phyloP scores from a whole-genome alignment of 2,329 filamentous ascomycete species.

The Sporothrix phasma region DNA sequence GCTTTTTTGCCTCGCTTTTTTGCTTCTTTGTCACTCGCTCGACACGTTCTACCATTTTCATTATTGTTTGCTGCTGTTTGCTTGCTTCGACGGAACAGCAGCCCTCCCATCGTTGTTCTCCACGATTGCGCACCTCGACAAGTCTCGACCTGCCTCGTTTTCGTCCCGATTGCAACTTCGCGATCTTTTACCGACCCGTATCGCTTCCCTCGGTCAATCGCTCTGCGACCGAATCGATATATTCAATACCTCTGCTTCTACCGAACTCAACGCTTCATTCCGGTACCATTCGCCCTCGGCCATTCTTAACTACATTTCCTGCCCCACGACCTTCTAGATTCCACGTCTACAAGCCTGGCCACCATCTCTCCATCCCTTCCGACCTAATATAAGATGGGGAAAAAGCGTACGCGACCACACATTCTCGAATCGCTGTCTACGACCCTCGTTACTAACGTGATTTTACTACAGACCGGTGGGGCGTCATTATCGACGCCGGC shows the following conservation, averaged over 20 bases:
- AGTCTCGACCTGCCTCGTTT: neutral
- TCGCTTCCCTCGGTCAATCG: neutral
- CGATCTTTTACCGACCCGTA: neutral
- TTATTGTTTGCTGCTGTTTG: neutral
- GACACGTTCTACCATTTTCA: neutral
- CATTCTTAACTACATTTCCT: neutral
- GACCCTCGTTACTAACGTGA: neutral
- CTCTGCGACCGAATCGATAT: neutral
- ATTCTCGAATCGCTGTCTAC: no score
- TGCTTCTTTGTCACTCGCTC: slow-evolving; percentile 8
- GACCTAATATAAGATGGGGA: slow-evolving; percentile 10
- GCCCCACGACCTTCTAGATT: neutral
- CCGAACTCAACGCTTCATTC: neutral
- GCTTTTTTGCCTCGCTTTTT: neutral
- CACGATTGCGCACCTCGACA: neutral
- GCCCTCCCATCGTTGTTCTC: neutral
- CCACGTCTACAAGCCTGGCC: neutral
- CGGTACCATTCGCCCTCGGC: neutral
- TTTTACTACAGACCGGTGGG: slow-evolving; percentile 53
- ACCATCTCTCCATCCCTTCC: neutral
- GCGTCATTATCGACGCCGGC: slow-evolving; percentile 92
- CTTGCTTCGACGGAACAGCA: neutral
- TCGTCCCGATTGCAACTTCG: neutral
- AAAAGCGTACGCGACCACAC: slow-evolving; percentile 12
- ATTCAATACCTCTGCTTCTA: neutral